A percentile compares a stretch with the other conserved stretches of the same genome.
These are phyloP conservation scores for Rubus parviflorus DNA, from an alignment of 306 rosid species.

Conservation along the genomic window DNA sequence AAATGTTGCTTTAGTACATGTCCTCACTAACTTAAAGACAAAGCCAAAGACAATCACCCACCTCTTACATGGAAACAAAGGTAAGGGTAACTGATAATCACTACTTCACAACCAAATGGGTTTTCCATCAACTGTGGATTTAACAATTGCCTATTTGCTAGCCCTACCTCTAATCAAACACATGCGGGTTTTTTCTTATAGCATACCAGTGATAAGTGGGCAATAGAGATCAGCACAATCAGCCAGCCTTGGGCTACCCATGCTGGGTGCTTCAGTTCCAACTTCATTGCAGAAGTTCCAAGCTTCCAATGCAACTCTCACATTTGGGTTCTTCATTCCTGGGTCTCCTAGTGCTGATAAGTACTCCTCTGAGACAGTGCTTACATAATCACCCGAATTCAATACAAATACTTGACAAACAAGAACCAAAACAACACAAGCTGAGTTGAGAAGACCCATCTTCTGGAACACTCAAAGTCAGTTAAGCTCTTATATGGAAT, in stretches of 20 bases:
- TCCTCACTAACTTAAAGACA: neutral
- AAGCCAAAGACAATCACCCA: neutral
- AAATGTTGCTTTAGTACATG: no score
- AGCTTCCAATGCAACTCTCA: slow-evolving; percentile 58
- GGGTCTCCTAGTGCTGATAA: slow-evolving; percentile 55
- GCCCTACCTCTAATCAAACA: neutral
- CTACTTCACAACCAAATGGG: no score
- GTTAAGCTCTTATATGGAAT: neutral
- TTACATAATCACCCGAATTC: slow-evolving; percentile 9
- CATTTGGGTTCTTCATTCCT: slow-evolving; percentile 46
- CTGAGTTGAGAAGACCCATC: slow-evolving; percentile 9
- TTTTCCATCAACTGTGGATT: no score
- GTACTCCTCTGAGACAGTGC: slow-evolving; percentile 24
- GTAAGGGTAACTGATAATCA: neutral
- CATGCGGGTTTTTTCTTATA: neutral
- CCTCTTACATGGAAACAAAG: no score
- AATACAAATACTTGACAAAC: slow-evolving; percentile 17
- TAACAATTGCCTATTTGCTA: no score
- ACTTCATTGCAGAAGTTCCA: slow-evolving; percentile 69
- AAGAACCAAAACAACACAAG: slow-evolving; percentile 16
- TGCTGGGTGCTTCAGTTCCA: slow-evolving; percentile 53
- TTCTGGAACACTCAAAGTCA: neutral
- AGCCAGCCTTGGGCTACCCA: slow-evolving; percentile 65
- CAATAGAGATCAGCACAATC: slow-evolving; percentile 53
- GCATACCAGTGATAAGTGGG: slow-evolving; percentile 26